Base-by-base conservation (phyloP, 306 rosid species). In the Sesbania bispinosa region DNA sequence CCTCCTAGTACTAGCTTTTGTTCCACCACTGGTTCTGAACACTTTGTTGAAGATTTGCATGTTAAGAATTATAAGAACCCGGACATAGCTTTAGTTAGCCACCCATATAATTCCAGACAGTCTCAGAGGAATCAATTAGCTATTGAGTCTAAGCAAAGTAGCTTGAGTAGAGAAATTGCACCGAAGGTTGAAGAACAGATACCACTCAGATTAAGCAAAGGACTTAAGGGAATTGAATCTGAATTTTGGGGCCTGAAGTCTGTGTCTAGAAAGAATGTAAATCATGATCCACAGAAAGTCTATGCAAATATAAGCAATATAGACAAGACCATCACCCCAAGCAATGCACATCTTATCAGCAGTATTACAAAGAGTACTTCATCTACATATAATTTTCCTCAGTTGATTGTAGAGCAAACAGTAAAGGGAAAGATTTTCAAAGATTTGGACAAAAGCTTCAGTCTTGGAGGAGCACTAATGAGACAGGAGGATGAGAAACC, bases 381-480 rank as follows among this genome's bases (percentile, higher is more conserved):
- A 36, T 74, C 84, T 24, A 69, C 66, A 10, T 67, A 75, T 78
- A 69, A 74, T 65, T 69, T 72, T 67, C 71, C 83, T 50, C 89
- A 72, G 9, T 71, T 76, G 67, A 13, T 42, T 61, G 73, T 38
- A 23, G 77, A 76, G 73, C 69, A 81, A 70, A 62, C 78, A 35
- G 6, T 47, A 67, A 83, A 85, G 80, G 90, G 85, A 51, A 87
- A 83, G 62, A 85, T 78, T 65, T 60, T 62, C 18, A 64, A 73
- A 70, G 77, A 69, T 47, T 69, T 24, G 13, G 85, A 76, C 33
- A 77, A 62, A 36, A 36, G 24, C 21, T 55, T 39, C 8, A 23
- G 67, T 32, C 67, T 68, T 4, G 52, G 58, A 7, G 81, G 67
- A 46, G 59, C 54, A 45, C 21, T 45, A 41, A 30, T 39, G 66